Evolutionary conservation across 345 rosid species (phyloP).

Genomic region (Physaria fendleri): DNA sequence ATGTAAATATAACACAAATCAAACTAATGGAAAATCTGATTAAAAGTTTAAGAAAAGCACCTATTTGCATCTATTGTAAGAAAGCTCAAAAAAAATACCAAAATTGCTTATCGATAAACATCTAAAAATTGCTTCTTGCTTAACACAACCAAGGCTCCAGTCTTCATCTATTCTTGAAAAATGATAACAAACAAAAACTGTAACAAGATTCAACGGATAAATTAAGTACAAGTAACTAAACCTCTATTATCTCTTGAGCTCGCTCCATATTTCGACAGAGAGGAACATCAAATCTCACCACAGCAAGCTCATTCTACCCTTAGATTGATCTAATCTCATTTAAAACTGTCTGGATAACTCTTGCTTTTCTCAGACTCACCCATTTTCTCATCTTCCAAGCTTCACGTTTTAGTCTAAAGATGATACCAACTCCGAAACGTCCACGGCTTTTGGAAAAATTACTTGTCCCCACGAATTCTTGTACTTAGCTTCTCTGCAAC

Average conservation of each 20-base stretch:
- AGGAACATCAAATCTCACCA: conserved; percentile 69
- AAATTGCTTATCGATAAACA: conserved; percentile 47
- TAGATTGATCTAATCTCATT: conserved; percentile 49
- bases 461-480: no score
- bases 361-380: conserved; percentile 84
- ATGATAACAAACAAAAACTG: not conserved
- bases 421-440: no score
- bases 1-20: not conserved
- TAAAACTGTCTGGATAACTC: conserved; percentile 63
- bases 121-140: conserved; percentile 50
- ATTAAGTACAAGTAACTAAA: conserved; percentile 21
- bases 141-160: conserved; percentile 79
- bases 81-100: conserved; percentile 4
- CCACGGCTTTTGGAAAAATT: no score
- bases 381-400: conserved; percentile 67
- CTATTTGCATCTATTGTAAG: not conserved
- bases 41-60: not conserved
- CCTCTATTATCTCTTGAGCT: conserved; percentile 82
- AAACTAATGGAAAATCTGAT: not conserved
- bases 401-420: conserved; percentile 54
- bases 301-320: conserved; percentile 55
- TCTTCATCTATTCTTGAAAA: conserved; percentile 55
- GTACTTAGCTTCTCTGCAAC: no score
- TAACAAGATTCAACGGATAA: not conserved
- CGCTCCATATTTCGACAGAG: conserved; percentile 76